Conservation (phyloP, 306 rosid genomes). For the Quercus dentata region DNA sequence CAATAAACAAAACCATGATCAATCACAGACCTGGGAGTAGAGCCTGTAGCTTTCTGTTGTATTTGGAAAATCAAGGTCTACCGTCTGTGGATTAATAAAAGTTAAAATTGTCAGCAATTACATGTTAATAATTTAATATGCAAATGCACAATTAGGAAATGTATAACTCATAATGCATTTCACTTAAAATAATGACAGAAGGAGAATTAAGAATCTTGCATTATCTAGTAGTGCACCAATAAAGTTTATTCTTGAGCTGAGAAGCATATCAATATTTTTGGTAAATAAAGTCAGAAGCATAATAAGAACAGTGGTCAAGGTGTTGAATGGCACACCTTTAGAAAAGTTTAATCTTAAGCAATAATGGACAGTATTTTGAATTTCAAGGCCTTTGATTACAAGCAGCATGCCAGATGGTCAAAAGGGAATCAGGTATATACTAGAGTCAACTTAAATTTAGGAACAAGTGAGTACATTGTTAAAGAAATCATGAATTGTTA, state of each 20-base stretch:
- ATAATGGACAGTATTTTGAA: neutral
- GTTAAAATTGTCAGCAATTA: neutral
- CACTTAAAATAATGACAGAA: neutral
- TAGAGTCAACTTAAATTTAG: neutral
- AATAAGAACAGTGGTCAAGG: neutral
- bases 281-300: neutral
- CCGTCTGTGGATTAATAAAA: constrained; percentile 54
- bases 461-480: neutral
- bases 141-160: neutral
- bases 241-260: neutral
- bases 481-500: neutral
- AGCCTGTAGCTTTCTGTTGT: constrained; percentile 95
- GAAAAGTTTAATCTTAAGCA: neutral
- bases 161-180: neutral
- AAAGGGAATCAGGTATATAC: neutral
- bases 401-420: neutral
- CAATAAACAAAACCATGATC: constrained; percentile 20
- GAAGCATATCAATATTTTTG: neutral
- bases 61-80: constrained; percentile 82
- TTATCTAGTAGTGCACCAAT: neutral
- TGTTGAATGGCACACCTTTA: too few relatives aligned
- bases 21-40: constrained; percentile 79
- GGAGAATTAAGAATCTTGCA: neutral
- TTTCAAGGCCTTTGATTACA: neutral
- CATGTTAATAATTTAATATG: too few relatives aligned